Conservation (phyloP, 768 basidiomycete species). For the Mycena metata region DNA sequence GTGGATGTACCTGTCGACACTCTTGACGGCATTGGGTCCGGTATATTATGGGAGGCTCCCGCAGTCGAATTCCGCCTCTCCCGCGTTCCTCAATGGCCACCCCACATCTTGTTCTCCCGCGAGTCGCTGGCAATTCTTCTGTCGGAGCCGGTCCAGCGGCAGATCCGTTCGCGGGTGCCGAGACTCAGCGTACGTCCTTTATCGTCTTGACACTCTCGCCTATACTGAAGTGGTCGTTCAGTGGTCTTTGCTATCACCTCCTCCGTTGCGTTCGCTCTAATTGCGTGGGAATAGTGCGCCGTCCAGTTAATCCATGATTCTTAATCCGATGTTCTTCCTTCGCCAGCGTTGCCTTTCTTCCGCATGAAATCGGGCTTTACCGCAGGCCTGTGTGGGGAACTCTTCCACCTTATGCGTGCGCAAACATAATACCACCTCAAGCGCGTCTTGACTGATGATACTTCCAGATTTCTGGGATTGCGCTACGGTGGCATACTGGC, state of each 20-base stretch:
- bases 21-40: slow-evolving; percentile 7
- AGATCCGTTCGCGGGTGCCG: slow-evolving; percentile 1
- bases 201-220: not conserved
- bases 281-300: slow-evolving; percentile 30
- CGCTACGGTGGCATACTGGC: slow-evolving; percentile 34
- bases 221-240: not conserved
- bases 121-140: not conserved
- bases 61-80: not conserved
- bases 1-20: not conserved
- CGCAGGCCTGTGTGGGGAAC: slow-evolving; percentile 31
- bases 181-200: not conserved
- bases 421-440: too few species aligned
- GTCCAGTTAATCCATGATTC: not conserved
- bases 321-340: not conserved
- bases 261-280: slow-evolving; percentile 24
- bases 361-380: slow-evolving; percentile 26
- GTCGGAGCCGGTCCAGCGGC: not conserved
- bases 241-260: slow-evolving; percentile 25
- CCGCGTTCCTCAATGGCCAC: slow-evolving; percentile 4
- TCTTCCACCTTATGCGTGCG: slow-evolving; percentile 31
- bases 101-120: not conserved
- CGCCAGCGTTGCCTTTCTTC: slow-evolving; percentile 18
- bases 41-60: not conserved
- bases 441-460: not conserved
- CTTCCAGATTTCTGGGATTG: slow-evolving; percentile 15